Percentiles rank a stretch among this genome's conserved stretches.
Evolutionary conservation across 306 rosid species (phyloP).

Genomic region (Vigna hirtella): DNA sequence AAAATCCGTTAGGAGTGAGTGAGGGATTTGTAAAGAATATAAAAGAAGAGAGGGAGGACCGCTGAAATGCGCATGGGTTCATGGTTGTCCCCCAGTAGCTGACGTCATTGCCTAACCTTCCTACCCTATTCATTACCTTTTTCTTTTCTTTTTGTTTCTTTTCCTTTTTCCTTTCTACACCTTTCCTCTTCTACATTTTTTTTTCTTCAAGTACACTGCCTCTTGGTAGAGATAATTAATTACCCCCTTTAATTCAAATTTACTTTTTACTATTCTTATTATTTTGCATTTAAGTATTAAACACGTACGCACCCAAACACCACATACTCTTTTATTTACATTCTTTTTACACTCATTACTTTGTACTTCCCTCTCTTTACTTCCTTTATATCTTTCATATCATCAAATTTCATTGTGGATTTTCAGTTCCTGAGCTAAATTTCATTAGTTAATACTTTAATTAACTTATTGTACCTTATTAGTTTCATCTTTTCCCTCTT

Average conservation of each 20-base stretch:
- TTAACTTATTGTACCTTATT: background rate
- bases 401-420: background rate
- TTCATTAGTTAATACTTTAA: background rate
- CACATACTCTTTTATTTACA: background rate
- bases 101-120: conserved; percentile 57
- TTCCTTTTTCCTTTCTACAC: background rate
- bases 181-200: background rate
- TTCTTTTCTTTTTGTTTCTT: conserved; percentile 27
- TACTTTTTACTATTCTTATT: background rate
- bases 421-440: background rate
- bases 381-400: background rate
- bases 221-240: no score
- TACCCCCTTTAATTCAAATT: background rate
- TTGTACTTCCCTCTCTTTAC: background rate
- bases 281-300: background rate
- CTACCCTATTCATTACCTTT: background rate
- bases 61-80: conserved; percentile 80
- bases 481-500: background rate
- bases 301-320: background rate
- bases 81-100: conserved; percentile 63
- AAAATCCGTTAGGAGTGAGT: conserved; percentile 48
- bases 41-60: conserved; percentile 65
- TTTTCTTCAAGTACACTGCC: background rate
- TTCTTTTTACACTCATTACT: background rate
- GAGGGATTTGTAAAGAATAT: conserved; percentile 48